Base-by-base conservation (phyloP, 768 basidiomycete species). In the Boletus pseudo-olivaceus region DNA sequence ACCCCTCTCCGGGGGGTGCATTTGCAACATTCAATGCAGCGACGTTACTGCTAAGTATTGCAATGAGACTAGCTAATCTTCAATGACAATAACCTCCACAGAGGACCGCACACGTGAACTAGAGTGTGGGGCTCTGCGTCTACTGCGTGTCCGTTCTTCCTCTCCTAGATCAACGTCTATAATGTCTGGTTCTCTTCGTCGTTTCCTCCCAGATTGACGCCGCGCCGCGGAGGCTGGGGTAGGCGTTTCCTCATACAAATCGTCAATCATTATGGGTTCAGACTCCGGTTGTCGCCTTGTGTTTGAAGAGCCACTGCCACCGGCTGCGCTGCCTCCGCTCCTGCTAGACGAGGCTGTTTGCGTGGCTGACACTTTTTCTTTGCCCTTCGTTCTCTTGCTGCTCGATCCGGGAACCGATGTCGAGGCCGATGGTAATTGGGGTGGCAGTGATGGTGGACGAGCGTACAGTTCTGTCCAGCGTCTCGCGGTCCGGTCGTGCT, bases 401-500 rank as follows among this genome's bases (percentile, higher is more conserved):
- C 35, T 48, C 20, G 50, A 19, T 51, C 20, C 40, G 23, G 60
- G 8, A 34, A 5, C 27, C 5, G 49, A 44, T 2, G 70, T 50
- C 11, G 64, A 49, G 15, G 55, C 26, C 19, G 62, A 47, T 12
- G 59, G 40, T 4, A 43, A 7, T 40, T 63, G 49, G n/a, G 58
- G 55, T 23, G 67, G 56, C 8, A 65, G 57, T 11, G 70, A 41
- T 7, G 74, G 67, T 10, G 80, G 82, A n/a, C 67, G 75, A 0
- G 90, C 90, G 62, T 87, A 89, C 14, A 83, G 67, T 41, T 82
- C 76, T 1, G 88, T 90, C 90, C 90, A 93, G 55, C 85, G 78
- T 34, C 83, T 80, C 5, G 93, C 93, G 1, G 81, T 92, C 12
- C 75, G 73, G 66, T 95, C 91, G 67, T 94, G 90, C 50, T 78